phyloP scores from a whole-genome alignment of 805 yeast species.

The Sugiyamaella valdiviana region DNA sequence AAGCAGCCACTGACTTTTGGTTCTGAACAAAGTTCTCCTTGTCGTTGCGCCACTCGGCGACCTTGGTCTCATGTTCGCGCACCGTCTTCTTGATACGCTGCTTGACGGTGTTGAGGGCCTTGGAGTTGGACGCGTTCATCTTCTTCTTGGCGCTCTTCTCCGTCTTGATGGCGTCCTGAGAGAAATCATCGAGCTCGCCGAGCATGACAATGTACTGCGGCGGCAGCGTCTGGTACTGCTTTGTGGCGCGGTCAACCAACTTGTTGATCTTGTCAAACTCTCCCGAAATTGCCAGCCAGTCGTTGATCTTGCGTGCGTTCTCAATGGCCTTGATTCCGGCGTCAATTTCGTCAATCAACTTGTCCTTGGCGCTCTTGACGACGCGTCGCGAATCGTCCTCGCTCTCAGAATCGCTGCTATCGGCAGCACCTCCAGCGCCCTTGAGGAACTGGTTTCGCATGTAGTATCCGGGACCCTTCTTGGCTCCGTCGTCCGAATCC shows the following conservation, averaged over 20 bases:
- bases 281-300: slow-evolving; percentile 66
- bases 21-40: slow-evolving; percentile 65
- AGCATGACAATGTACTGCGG: slow-evolving; percentile 60
- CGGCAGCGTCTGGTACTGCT: slow-evolving; percentile 74
- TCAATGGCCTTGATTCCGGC: slow-evolving; percentile 60
- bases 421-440: slow-evolving; percentile 38
- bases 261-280: slow-evolving; percentile 78
- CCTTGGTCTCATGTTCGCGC: slow-evolving; percentile 58
- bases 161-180: slow-evolving; percentile 45
- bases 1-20: slow-evolving; percentile 24
- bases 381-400: slow-evolving; percentile 75
- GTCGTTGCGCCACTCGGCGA: slow-evolving; percentile 54
- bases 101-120: slow-evolving; percentile 78
- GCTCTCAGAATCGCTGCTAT: slow-evolving; percentile 48
- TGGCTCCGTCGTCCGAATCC: slow-evolving; percentile 34
- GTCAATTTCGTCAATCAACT: slow-evolving; percentile 81
- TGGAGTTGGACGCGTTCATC: slow-evolving; percentile 73
- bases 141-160: slow-evolving; percentile 57
- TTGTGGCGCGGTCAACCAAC: slow-evolving; percentile 58
- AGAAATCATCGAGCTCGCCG: slow-evolving; percentile 64
- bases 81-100: slow-evolving; percentile 80
- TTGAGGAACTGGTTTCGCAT: slow-evolving; percentile 32
- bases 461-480: slow-evolving; percentile 28
- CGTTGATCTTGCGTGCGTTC: slow-evolving; percentile 58
- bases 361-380: slow-evolving; percentile 90